Base-by-base conservation (phyloP, 2,329 filamentous ascomycete species). In the Fusarium citri region DNA sequence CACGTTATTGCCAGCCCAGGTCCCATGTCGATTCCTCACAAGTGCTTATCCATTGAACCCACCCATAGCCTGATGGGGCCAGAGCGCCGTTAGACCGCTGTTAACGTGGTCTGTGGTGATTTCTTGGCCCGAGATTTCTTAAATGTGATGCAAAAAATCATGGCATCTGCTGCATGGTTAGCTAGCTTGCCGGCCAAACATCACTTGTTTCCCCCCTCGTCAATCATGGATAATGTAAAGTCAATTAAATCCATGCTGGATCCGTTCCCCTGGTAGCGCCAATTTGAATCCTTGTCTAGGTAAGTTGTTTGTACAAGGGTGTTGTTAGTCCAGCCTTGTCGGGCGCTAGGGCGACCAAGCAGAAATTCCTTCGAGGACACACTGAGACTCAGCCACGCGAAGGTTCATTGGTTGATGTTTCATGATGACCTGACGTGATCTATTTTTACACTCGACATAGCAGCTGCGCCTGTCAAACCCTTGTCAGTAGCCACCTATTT, bases 361-460 rank as follows among this genome's bases (percentile, higher is more conserved):
- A 50, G 46, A 68, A 50, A 42, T 49, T n/a, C 48, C 40, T 41
- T 41, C 28, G 9, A 42, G 45, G 50, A 51, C 63, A 58, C 54
- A 57, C 46, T 54, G 37, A 6, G 30, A 41, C 55, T 68, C 51
- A 71, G 68, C 68, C 68, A 69, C 55, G 46, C 16, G 42, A 53
- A 5, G 59, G 51, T 28, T 49, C 31, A 69, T 69, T 69, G 66
- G 67, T n/a, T 58, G 26, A 18, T 59, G 22, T 47, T 66, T 70
- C 51, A 59, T 69, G 42, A 55, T 56, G 58, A 47, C 31, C 49
- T 59, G 59, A 64, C 25, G 26, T 68, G 64, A 46, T 46, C 68
- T 71, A 71, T 71, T 71, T 71, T 71, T 71, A 71, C 45, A 56
- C 51, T 49, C 31, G 10, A 42, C 41, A 41, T 23, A 53, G 18